Conservation (phyloP, 2,329 filamentous ascomycete species). For the Aspergillus phoenicis region DNA sequence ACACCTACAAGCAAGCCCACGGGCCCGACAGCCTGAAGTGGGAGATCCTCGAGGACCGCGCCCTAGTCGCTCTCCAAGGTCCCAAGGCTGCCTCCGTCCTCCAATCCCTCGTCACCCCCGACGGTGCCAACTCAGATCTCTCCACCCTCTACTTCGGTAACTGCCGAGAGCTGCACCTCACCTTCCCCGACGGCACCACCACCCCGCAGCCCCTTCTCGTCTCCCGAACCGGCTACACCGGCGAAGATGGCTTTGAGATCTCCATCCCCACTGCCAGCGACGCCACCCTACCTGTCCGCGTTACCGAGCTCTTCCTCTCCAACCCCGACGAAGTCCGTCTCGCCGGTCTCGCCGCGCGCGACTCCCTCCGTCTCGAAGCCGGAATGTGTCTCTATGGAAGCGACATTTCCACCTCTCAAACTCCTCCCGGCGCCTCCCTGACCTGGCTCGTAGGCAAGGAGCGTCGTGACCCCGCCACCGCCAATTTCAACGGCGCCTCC, state of each 20-base stretch:
- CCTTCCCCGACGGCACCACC: constrained; percentile 57
- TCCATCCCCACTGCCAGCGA: constrained; percentile 72
- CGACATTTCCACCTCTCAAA: constrained; percentile 80
- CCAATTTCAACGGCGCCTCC: constrained; percentile 83
- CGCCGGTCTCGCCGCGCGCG: constrained; percentile 85
- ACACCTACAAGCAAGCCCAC: constrained; percentile 58
- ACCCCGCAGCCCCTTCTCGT: constrained; percentile 65
- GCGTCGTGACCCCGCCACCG: constrained; percentile 59
- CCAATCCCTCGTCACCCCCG: constrained; percentile 59
- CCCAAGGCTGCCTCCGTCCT: constrained; percentile 74
- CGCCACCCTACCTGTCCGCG: constrained; percentile 43
- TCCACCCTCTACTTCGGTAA: constrained; percentile 79
- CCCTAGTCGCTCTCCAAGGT: constrained; percentile 87
- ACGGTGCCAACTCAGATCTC: constrained; percentile 57
- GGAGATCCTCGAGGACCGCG: constrained; percentile 70
- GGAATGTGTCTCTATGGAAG: constrained; percentile 99
- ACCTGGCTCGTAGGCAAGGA: constrained; percentile 85
- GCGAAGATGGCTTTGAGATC: constrained; percentile 97
- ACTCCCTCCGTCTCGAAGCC: constrained; percentile 90
- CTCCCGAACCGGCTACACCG: constrained; percentile 90
- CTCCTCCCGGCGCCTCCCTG: constrained; percentile 67
- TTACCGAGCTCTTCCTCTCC: constrained; percentile 71
- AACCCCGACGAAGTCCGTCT: constrained; percentile 70
- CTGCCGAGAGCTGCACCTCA: constrained; percentile 67
- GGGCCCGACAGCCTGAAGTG: constrained; percentile 62